Base-by-base conservation (phyloP, 2,329 filamentous ascomycete species). In the Sporothrix protearum region DNA sequence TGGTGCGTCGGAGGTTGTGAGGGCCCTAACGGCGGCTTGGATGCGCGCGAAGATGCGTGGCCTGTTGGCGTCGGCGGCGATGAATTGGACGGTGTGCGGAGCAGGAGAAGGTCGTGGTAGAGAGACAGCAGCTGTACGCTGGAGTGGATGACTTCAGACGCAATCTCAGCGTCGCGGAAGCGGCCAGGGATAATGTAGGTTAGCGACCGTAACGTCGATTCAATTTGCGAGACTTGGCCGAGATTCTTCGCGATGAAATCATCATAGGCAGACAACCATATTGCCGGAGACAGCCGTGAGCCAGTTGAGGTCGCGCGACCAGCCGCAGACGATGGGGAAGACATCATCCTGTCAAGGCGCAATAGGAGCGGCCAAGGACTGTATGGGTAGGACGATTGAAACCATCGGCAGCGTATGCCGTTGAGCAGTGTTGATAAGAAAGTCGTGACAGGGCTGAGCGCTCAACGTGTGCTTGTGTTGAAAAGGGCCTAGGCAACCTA, bases 191-290 rank as follows among this genome's bases (percentile, higher is more conserved):
- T 96, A 75, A 99, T 94, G 80, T 99, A 99, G 64, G 95, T 97
- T 75, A 99, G 83, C 36, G 94, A 97, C 51, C 96, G 89, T 78
- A 99, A 83, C 16, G 94, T 93, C 74, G 93, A 96, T 83, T 99
- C 96, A 74, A 99, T 95, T 83, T 97, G 94, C 67, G 93, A 93
- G 69, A 99, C 94, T 73, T 96, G 93, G 78, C 93, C 91, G 73
- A 94, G 90, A 80, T 99, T 99, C 83, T 95, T 96, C 74, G 92
- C 92, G 83, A 99, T 95, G 82, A 98, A 97, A 75, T 96, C 91
- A 77, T 90, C 89, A 81, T 97, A 97, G 82, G 89, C 87, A 75
- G 85, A 82, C 69, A 93, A 83, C 88, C 88, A 92, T 80, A 85
- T 85, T 33, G 89, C 85, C 66, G 90, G 88, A 76, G 89, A 80